Evolutionary conservation across 495 filamentous ascomycete species (phyloP).

Genomic region (Monascus purpureus): DNA sequence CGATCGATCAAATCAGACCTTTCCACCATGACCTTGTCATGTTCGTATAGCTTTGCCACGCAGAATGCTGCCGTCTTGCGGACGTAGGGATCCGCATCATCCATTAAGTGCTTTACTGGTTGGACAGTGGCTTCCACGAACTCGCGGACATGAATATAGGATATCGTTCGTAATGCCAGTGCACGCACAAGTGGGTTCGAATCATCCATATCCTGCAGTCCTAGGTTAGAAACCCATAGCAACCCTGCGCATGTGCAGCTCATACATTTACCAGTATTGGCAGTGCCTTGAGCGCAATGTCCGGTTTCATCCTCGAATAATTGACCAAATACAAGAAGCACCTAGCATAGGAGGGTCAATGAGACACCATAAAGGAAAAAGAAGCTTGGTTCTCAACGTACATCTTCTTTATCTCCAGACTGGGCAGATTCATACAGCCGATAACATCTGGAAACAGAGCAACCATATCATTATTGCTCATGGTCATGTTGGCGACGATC

Average conservation of each 20-base stretch:
- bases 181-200: constrained; percentile 86
- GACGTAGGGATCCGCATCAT: constrained; percentile 87
- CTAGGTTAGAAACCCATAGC: background rate
- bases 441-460: constrained; percentile 92
- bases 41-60: constrained; percentile 95
- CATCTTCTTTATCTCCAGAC: constrained; percentile 99
- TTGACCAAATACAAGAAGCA: constrained; percentile 97
- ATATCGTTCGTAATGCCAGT: constrained; percentile 85
- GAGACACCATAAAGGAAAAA: constrained; percentile 4
- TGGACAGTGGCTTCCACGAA: constrained; percentile 86
- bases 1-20: constrained; percentile 81
- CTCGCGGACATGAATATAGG: constrained; percentile 92
- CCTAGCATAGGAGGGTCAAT: constrained; percentile 37
- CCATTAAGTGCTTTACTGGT: constrained; percentile 69
- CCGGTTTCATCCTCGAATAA: constrained; percentile 88
- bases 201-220: constrained; percentile 76
- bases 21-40: constrained; percentile 84
- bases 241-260: too few species aligned
- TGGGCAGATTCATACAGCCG: constrained; percentile 83
- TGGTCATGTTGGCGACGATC: constrained; percentile 99
- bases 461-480: constrained; percentile 99
- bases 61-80: constrained; percentile 95
- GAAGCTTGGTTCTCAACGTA: constrained; percentile 25
- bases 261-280: constrained; percentile 71
- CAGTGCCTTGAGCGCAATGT: constrained; percentile 85